Evolutionary conservation across 129 eudicot species (phyloP), one percentile per base, ranked within the genome.

Genomic region (Rutidosis leptorrhynchoides): DNA sequence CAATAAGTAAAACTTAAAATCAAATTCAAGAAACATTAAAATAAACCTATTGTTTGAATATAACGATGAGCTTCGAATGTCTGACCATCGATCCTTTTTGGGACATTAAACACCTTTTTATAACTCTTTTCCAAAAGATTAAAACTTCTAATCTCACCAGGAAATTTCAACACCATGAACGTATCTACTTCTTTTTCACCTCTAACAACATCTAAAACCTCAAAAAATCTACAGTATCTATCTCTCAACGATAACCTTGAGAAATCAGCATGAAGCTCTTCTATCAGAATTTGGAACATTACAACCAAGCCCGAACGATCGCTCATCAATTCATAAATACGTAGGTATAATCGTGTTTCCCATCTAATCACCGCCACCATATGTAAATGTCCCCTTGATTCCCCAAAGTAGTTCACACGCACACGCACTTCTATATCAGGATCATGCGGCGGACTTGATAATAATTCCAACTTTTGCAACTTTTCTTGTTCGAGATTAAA

Each of bases 331-430:
- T 69, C 81, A 57, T 62, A 69, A 19, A 76, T 75, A 1, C 19
- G 27, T n/a, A 76, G 28, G 30, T 14, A 43, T 51, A 12, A 64
- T 6, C 0, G 11, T 6, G 10, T 53, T 26, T 23, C 27, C 59
- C 15, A 0, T 1, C 2, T 3, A 35, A 2, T 1, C 43, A 5
- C 7, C 23, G 6, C 77, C 14, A 77, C 69, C 6, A 77, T 28
- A 77, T 81, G 82, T 64, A 81, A 48, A 62, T 77, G 77, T 54
- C 75, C 82, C 21, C 51, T 3, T 23, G 77, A 73, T 73, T 81
- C 82, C 40, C 85, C 79, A 9, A 76, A 63, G 72, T 72, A 81
- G 32, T n/a, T 42, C 59, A 3, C n/a, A n/a, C n/a, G n/a, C n/a
- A n/a, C 16, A 4, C 7, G 24, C 30, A 3, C 24, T 0, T 35